Conservation (phyloP, 2,329 filamentous ascomycete species). For the Botrytis aclada region DNA sequence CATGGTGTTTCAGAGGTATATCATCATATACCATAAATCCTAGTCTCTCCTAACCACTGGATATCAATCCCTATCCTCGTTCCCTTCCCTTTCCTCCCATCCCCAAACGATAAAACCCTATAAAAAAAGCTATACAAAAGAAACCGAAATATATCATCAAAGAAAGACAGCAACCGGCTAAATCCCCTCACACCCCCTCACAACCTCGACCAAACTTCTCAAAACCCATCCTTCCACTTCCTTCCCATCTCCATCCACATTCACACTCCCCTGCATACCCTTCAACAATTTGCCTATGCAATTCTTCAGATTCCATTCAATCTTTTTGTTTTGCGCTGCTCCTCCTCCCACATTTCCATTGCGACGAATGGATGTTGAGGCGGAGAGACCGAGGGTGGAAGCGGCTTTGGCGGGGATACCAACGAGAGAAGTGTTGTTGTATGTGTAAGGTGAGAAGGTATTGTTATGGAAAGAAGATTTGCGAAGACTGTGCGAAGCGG, state of each 20-base stretch:
- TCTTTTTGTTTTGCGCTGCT: neutral
- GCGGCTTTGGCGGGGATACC: slow-evolving; percentile 25
- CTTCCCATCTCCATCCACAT: neutral
- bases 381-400: slow-evolving; percentile 19
- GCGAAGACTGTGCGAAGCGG: slow-evolving; percentile 11
- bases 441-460: neutral
- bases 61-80: neutral
- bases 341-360: neutral
- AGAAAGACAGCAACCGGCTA: neutral
- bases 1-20: neutral
- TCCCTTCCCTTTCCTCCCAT: neutral
- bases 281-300: slow-evolving; percentile 18
- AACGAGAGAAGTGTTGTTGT: slow-evolving; percentile 9
- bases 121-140: neutral
- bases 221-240: slow-evolving; percentile 19
- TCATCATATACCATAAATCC: neutral
- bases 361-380: neutral
- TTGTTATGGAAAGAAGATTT: neutral
- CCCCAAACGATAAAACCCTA: neutral
- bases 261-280: slow-evolving; percentile 19
- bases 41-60: neutral
- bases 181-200: slow-evolving; percentile 21
- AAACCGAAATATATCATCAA: neutral
- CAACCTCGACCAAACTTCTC: slow-evolving; percentile 23
- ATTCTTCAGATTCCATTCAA: slow-evolving; percentile 12